Base-by-base conservation (phyloP, 495 filamentous ascomycete species). In the Terfezia claveryi region DNA sequence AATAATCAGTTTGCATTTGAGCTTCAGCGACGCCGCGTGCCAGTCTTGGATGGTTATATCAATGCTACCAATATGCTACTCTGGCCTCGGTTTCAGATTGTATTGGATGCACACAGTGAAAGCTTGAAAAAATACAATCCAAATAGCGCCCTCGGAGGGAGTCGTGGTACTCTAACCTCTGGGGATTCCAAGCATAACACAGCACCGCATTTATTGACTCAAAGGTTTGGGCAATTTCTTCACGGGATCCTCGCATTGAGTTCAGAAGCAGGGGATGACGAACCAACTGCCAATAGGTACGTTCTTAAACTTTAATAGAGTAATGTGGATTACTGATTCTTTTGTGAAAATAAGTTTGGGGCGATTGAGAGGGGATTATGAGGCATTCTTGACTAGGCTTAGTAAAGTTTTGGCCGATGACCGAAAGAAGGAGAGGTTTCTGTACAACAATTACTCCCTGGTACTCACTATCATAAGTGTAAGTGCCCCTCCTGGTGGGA, bases 21-120 rank as follows among this genome's bases (percentile, higher is more conserved):
- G 66, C 74, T 94, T 8, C 91, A 98, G 66, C 76, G 91, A 8
- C 80, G 89, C 50, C 86, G 88, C 62, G 78, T 94, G 2, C 92
- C 91, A 10, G 80, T 85, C 4, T 80, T 83, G 2, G 91, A 98
- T 56, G 76, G 77, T 36, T 96, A 96, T 66, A 81, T 95, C 62
- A 98, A 96, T 66, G 87, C 80, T 16, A 91, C 86, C 23, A 82
- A 82, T 60, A 96, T 98, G 89, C 78, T 85, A 8, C 78, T 98
- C 6, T 98, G 91, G 91, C 91, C 91, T 5, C 81, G 87, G 36
- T 85, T 98, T 64, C 92, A 96, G 69, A 75, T 82, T 23, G 78
- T 91, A 62, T 93, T 96, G 80, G 86, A 93, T 61, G 72, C 78
- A n/a, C 91, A 96, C 64, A 81, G 81, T 68, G 85, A 94, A 44